A percentile compares a stretch with the other conserved stretches of the same genome.
Conservation (phyloP, 106 monocot species). For the Apostasia shenzhenica region DNA sequence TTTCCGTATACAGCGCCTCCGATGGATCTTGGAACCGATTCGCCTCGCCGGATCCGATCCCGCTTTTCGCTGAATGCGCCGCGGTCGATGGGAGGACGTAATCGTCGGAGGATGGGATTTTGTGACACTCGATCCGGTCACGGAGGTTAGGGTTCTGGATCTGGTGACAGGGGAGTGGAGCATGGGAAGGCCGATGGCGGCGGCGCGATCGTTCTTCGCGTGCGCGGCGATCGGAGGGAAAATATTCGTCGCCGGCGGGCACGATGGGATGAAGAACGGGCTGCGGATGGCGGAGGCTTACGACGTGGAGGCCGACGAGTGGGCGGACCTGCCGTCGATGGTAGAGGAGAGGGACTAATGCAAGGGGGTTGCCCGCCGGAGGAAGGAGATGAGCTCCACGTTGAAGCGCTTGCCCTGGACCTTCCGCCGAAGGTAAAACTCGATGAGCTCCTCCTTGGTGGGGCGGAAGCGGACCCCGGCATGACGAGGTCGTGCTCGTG, state of each 20-base stretch:
- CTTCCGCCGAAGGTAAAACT: no score
- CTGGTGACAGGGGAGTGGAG: constrained; percentile 26
- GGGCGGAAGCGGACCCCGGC: no score
- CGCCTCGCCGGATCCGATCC: constrained; percentile 14
- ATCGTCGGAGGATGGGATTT: constrained; percentile 61
- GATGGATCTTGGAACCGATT: constrained; percentile 28
- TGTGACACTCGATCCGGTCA: constrained; percentile 31
- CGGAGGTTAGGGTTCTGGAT: constrained; percentile 44
- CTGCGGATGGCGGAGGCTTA: constrained; percentile 53
- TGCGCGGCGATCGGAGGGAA: constrained; percentile 1
- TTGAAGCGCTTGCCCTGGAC: no score
- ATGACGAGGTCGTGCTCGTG: no score
- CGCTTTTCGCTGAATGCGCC: constrained; percentile 60
- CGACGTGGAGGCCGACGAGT: constrained; percentile 53
- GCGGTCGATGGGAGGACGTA: constrained; percentile 23
- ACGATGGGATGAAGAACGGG: constrained; percentile 50
- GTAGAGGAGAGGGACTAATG: constrained; percentile 58
- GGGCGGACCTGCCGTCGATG: constrained; percentile 53
- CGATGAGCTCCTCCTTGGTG: no score
- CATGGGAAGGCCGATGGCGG: constrained; percentile 13
- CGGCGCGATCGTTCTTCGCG: constrained; percentile 6
- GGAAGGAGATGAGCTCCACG: no score
- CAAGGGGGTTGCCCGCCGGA: constrained; percentile 30
- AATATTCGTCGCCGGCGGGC: constrained; percentile 2
- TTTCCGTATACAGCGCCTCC: constrained; percentile 30